Conservation (phyloP, 2,329 filamentous ascomycete genomes). For the Lachnellula subtilissima region DNA sequence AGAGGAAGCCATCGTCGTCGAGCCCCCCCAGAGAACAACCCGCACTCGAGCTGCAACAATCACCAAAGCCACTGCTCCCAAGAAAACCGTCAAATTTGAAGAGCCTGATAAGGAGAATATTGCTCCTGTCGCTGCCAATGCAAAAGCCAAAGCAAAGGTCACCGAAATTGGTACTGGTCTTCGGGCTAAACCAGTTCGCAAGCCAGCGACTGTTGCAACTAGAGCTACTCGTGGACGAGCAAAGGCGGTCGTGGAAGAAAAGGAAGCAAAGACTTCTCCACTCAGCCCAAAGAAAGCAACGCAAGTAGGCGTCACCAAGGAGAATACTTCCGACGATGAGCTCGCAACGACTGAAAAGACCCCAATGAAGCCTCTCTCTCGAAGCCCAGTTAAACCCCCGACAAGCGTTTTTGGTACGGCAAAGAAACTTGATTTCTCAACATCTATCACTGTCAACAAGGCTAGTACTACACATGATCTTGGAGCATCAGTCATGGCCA, state of each 20-base stretch:
- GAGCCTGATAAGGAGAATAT: constrained; percentile 60
- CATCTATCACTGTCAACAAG: constrained; percentile 29
- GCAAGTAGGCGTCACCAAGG: constrained; percentile 44
- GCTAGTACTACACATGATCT: constrained; percentile 35
- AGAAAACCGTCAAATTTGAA: constrained; percentile 61
- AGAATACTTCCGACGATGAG: constrained; percentile 54
- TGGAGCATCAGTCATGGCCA: constrained; percentile 40
- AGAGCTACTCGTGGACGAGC: constrained; percentile 28
- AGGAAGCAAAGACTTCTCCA: constrained; percentile 42
- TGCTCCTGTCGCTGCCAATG: constrained; percentile 39
- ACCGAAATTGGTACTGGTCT: constrained; percentile 35
- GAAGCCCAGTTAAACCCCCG: constrained; percentile 50
- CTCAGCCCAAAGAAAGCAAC: constrained; percentile 63
- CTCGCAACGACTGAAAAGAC: constrained; percentile 48
- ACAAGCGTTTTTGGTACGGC: constrained; percentile 28
- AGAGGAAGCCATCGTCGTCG: constrained; percentile 29
- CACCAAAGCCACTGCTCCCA: constrained; percentile 43
- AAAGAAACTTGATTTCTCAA: constrained; percentile 35
- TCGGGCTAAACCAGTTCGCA: constrained; percentile 46
- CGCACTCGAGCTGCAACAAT: constrained; percentile 33
- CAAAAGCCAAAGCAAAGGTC: constrained; percentile 35
- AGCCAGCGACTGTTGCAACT: constrained; percentile 33
- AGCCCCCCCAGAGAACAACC: constrained; percentile 35
- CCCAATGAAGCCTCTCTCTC: constrained; percentile 48
- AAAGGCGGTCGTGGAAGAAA: constrained; percentile 29